Evolutionary conservation across 495 filamentous ascomycete species (phyloP).

Genomic region (Hypoxylon lienhwacheense): DNA sequence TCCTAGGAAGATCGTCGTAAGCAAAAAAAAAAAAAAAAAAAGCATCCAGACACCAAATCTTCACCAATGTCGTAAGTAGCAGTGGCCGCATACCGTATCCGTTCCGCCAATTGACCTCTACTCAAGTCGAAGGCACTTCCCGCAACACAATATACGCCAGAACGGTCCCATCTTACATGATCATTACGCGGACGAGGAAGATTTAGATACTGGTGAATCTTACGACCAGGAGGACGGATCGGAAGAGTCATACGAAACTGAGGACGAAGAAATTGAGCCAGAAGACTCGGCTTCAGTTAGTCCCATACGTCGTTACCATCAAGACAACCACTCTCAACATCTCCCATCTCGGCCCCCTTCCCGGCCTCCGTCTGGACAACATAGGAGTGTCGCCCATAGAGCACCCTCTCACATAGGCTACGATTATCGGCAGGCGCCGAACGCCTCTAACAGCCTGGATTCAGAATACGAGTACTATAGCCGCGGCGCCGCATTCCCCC

Average conservation of each 20-base stretch:
- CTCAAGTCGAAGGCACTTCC: conserved; percentile 28
- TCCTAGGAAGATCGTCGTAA: conserved; percentile 45
- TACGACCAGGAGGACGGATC: conserved; percentile 30
- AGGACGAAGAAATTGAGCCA: conserved; percentile 69
- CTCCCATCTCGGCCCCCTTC: conserved; percentile 35
- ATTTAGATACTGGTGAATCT: conserved; percentile 23
- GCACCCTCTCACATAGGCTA: conserved; percentile 42
- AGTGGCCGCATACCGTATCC: conserved; percentile 9
- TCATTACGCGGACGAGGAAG: conserved; percentile 36
- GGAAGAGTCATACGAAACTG: conserved; percentile 44
- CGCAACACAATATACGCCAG: conserved; percentile 24
- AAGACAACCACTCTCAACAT: conserved; percentile 41
- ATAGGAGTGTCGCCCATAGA: conserved; percentile 42
- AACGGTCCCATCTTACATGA: conserved; percentile 31
- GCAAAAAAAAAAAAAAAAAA: too few relatives aligned
- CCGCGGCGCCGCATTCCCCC: conserved; percentile 38
- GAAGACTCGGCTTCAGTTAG: conserved; percentile 76
- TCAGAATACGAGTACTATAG: conserved; percentile 46
- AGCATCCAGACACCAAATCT: conserved; percentile 39
- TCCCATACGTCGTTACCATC: conserved; percentile 35
- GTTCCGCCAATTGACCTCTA: conserved; percentile 28
- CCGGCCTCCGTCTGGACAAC: conserved; percentile 10
- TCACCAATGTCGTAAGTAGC: conserved; percentile 55
- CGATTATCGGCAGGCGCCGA: conserved; percentile 40
- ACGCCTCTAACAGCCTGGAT: conserved; percentile 53